A percentile compares a stretch with the other conserved stretches of the same genome.
These are phyloP conservation scores for Trametes versicolor DNA, from an alignment of 1,284 basidiomycete genomes.

Conservation along the genomic window DNA sequence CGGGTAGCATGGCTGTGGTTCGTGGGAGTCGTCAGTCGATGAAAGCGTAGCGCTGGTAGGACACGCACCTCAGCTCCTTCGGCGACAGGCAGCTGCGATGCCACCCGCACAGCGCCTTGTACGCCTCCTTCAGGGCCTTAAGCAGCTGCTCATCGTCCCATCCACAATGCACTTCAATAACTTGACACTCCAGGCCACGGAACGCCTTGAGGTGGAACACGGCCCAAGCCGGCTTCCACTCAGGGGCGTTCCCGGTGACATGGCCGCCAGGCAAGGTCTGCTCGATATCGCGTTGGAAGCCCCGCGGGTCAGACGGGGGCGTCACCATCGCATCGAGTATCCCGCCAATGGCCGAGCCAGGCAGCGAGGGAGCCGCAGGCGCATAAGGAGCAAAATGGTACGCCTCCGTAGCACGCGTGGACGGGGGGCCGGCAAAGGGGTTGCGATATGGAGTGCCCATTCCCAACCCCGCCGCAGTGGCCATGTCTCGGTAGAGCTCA, in stretches of 20 bases:
- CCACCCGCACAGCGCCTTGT: slow-evolving; percentile 27
- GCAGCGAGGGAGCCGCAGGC: neutral
- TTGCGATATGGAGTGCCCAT: slow-evolving; percentile 15
- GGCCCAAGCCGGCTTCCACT: slow-evolving; percentile 33
- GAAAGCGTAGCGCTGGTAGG: neutral
- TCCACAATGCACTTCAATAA: slow-evolving; percentile 20
- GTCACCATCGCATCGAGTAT: slow-evolving; percentile 12
- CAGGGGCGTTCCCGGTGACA: neutral
- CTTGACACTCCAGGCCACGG: slow-evolving; percentile 23
- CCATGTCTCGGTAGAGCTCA: slow-evolving; percentile 16
- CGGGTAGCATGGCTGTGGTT: slow-evolving; percentile 12
- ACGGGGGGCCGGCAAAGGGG: neutral
- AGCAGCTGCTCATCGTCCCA: slow-evolving; percentile 38
- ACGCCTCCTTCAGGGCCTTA: slow-evolving; percentile 26
- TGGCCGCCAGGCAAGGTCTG: slow-evolving; percentile 1
- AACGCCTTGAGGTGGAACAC: slow-evolving; percentile 33
- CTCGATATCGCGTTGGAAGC: slow-evolving; percentile 2
- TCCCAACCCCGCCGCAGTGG: slow-evolving; percentile 11
- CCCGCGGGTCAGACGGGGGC: neutral
- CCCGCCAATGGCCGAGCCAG: slow-evolving; percentile 3
- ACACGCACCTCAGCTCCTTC: slow-evolving; percentile 29
- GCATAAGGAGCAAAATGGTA: neutral
- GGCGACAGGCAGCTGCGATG: slow-evolving; percentile 32
- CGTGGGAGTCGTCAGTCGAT: no score
- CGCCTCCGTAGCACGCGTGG: neutral